Percentiles rank a stretch among this genome's conserved stretches.
Conservation (phyloP, 257 asterid genomes). For the Solanum piurae region DNA sequence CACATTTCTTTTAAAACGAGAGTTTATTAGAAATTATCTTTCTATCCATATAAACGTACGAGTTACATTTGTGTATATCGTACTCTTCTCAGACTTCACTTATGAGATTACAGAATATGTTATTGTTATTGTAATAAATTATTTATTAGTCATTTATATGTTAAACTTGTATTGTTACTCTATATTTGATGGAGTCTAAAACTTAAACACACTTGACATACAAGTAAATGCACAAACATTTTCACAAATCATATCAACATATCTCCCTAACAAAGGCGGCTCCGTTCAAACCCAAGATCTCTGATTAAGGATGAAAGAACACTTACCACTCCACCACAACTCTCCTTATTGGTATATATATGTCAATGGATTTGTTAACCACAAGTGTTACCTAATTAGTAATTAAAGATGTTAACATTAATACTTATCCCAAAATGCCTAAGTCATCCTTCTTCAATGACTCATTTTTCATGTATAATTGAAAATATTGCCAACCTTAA, state of each 20-base stretch:
- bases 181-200: background rate
- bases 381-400: background rate
- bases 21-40: fast-evolving
- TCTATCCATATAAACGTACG: fast-evolving
- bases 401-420: background rate
- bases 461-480: background rate
- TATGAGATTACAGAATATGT: too few relatives aligned
- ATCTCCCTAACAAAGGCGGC: background rate
- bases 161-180: background rate
- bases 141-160: background rate
- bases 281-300: too few relatives aligned
- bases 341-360: too few relatives aligned
- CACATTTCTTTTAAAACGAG: background rate
- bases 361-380: background rate
- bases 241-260: background rate
- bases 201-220: background rate
- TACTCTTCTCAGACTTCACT: too few relatives aligned
- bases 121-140: too few relatives aligned
- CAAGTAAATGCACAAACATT: background rate
- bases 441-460: background rate
- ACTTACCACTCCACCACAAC: too few relatives aligned
- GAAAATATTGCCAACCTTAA: background rate
- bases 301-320: too few relatives aligned
- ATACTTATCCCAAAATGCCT: background rate
- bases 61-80: too few relatives aligned